A percentile compares a stretch with the other conserved stretches of the same genome.
These are phyloP conservation scores for Mortierella sp. DNA, from an alignment of 371 early-diverging fungal species.

Conservation along the genomic window DNA sequence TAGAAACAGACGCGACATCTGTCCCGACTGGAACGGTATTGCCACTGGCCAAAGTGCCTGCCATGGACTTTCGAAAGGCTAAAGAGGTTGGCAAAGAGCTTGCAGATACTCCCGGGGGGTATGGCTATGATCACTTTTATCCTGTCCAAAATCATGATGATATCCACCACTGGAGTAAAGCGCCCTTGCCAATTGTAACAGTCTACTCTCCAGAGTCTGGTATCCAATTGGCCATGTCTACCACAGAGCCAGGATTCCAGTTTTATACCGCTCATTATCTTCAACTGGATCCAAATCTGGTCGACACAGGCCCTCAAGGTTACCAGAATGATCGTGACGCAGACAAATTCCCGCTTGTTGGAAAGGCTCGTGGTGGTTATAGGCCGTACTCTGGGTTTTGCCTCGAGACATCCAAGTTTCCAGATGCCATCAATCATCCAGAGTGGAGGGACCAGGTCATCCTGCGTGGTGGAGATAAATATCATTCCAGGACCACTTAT, in stretches of 20 bases:
- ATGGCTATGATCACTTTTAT: constrained; percentile 77
- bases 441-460: constrained; percentile 62
- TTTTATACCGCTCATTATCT: constrained; percentile 80
- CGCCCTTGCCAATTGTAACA: constrained; percentile 59
- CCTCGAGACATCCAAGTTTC: constrained; percentile 74
- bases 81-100: constrained; percentile 60
- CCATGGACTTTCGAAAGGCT: constrained; percentile 69
- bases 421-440: constrained; percentile 76
- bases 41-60: constrained; percentile 54
- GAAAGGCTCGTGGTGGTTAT: constrained; percentile 41
- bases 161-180: constrained; percentile 56
- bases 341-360: constrained; percentile 9
- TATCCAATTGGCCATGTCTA: constrained; percentile 66
- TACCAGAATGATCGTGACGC: not conserved
- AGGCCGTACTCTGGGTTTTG: constrained; percentile 69
- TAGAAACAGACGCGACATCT: constrained; percentile 64
- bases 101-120: constrained; percentile 47
- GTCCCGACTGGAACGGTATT: constrained; percentile 75
- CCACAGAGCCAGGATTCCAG: constrained; percentile 80
- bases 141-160: constrained; percentile 53
- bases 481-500: constrained; percentile 61
- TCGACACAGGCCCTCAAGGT: constrained; percentile 32
- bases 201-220: constrained; percentile 70
- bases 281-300: constrained; percentile 54
- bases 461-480: constrained; percentile 61